phyloP scores from a whole-genome alignment of 176 grass and related monocot species.

The Canna indica region DNA sequence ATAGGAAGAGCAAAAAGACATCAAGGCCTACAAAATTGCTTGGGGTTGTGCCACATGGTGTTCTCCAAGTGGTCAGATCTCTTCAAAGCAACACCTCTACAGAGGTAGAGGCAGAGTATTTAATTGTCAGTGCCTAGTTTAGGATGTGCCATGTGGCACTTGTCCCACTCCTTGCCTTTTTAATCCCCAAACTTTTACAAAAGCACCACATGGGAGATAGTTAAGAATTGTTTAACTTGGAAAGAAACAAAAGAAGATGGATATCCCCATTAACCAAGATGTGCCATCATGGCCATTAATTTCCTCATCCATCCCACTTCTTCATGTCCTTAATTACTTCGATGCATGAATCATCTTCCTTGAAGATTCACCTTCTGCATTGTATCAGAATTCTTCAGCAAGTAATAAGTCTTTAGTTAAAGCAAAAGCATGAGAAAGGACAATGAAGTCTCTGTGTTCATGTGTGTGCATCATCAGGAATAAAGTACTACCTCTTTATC shows the following conservation, averaged over 20 bases:
- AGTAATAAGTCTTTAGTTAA: background rate
- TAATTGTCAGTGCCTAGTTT: background rate
- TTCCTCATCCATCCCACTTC: background rate
- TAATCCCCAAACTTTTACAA: background rate
- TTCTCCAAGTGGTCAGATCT: background rate
- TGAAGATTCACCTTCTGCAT: background rate
- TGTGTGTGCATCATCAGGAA: background rate
- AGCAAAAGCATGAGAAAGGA: background rate
- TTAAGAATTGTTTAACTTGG: background rate
- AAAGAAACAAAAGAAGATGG: background rate
- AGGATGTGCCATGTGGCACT: background rate
- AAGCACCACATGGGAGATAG: background rate
- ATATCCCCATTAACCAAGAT: background rate
- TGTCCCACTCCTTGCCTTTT: background rate
- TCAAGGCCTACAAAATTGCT: background rate
- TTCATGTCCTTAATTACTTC: background rate
- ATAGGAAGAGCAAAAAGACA: background rate
- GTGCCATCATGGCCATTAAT: background rate
- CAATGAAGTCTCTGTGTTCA: background rate
- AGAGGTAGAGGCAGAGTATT: background rate
- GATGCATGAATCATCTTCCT: slow-evolving; percentile 1
- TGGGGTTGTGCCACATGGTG: background rate
- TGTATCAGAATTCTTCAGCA: background rate
- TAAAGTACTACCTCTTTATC: too few relatives aligned
- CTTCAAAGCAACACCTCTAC: background rate